Base-by-base conservation (phyloP, 208 protist genomes). In the Kentomonas sorsogonicus region DNA sequence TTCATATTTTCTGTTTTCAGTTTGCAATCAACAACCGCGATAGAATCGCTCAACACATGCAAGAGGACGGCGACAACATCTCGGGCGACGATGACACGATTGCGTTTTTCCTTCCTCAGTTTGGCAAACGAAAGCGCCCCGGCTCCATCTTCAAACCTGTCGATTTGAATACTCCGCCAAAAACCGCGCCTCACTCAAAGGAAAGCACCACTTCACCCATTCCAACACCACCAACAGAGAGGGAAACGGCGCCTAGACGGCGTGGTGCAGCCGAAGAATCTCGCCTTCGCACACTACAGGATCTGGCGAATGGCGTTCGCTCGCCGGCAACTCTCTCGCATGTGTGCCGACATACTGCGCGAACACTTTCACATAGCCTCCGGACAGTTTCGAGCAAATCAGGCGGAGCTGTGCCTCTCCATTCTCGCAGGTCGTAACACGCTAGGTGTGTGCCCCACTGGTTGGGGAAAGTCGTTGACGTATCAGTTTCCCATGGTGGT, bases 381-480 rank as follows among this genome's bases (percentile, higher is more conserved):
- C 0, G 88, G 85, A 0, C n/a, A 59, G 27, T 95, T 96, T 44
- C 79, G 89, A 25, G 63, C 64, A 0, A 65, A 65, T n/a, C 91
- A 96, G 66, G 72, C 88, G 55, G 84, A 91, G 33, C 85, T 84
- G 5, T 77, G 86, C 16, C 60, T 88, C 13, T 77, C 75, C 4
- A 61, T 91, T 13, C 59, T 96, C 22, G 62, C 70, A 15, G 71
- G 80, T 1, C 38, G 50, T n/a, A 76, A 66, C 55, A 90, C 90
- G n/a, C 85, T 98, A 22, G 81, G 90, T 0, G 67, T 98, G 22
- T 87, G 93, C 45, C 93, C 96, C 5, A 98, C 97, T 0, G 96
- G 97, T n/a, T 95, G 83, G 70, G 96, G 97, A 2, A 99, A 99
- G 64, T 97, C 89, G 1, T 78, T 99, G 27, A 96, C 85, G 65